A percentile compares a stretch with the other conserved stretches of the same genome.
Evolutionary conservation across 2,329 filamentous ascomycete species (phyloP).

Genomic region (Epicoccum sorghinum): DNA sequence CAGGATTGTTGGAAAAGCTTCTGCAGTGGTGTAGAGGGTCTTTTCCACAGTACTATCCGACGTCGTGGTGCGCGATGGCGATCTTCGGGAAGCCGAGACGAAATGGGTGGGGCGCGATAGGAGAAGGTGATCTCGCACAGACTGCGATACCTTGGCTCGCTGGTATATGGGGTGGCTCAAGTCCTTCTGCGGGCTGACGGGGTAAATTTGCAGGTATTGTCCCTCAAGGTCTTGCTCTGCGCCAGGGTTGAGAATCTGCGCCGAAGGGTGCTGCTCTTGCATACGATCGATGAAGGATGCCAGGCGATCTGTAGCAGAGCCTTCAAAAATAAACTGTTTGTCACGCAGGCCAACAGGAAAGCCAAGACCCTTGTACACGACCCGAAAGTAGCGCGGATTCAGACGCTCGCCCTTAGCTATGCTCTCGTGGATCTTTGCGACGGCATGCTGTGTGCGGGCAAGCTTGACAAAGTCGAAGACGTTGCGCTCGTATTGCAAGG

Average conservation of each 20-base stretch:
- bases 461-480: conserved; percentile 91
- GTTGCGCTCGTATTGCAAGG: conserved; percentile 87
- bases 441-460: conserved; percentile 84
- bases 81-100: conserved; percentile 74
- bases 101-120: conserved; percentile 79
- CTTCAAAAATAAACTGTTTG: conserved; percentile 93
- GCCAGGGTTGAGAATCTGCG: conserved; percentile 75
- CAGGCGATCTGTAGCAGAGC: conserved; percentile 75
- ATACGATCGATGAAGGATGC: conserved; percentile 87
- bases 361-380: conserved; percentile 85
- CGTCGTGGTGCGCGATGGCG: conserved; percentile 69
- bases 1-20: conserved; percentile 89
- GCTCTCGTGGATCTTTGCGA: conserved; percentile 89
- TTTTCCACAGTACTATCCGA: conserved; percentile 83
- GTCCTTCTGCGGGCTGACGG: conserved; percentile 82
- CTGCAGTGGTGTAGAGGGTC: conserved; percentile 79
- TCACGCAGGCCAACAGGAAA: conserved; percentile 82
- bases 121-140: conserved; percentile 85
- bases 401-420: conserved; percentile 81
- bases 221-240: conserved; percentile 83
- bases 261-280: conserved; percentile 86
- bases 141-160: conserved; percentile 79
- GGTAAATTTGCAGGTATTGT: conserved; percentile 83
- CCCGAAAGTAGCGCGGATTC: conserved; percentile 87
- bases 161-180: conserved; percentile 84